Evolutionary conservation across 768 basidiomycete genomes (phyloP).

Genomic region (Hemileccinum rubropunctum): DNA sequence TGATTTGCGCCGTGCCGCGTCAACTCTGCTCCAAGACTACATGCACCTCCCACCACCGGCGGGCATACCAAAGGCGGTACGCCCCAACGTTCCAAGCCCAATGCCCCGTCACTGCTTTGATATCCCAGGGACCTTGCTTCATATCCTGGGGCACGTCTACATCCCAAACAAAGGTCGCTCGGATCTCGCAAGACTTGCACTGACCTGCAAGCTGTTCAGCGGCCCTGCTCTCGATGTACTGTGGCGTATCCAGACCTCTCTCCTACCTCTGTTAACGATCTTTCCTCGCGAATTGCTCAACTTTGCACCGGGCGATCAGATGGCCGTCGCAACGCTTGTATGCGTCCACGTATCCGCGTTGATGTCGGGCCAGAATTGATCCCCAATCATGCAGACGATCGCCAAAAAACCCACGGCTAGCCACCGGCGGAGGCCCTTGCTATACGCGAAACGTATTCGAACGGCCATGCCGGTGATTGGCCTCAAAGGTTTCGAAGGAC

Average conservation of each 20-base stretch:
- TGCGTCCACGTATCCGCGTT: neutral
- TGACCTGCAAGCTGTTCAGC: conserved; percentile 16
- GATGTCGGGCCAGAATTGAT: neutral
- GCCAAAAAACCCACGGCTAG: conserved; percentile 6
- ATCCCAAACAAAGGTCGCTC: neutral
- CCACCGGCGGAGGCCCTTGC: conserved; percentile 20
- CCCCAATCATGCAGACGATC: conserved; percentile 7
- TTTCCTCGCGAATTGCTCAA: conserved; percentile 18
- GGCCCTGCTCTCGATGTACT: conserved; percentile 20
- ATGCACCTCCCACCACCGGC: conserved; percentile 77
- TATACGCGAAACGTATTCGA: conserved; percentile 19
- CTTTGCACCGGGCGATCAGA: conserved; percentile 13
- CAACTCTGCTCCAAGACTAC: conserved; percentile 80
- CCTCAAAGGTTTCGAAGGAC: conserved; percentile 7
- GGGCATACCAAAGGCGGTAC: too few species aligned
- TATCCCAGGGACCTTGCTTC: conserved; percentile 16
- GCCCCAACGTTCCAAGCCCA: too few species aligned
- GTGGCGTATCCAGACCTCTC: conserved; percentile 19
- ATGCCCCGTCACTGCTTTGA: conserved; percentile 16
- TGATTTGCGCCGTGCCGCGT: conserved; percentile 65
- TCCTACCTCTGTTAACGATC: conserved; percentile 14
- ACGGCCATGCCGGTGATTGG: conserved; percentile 7
- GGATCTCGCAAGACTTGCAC: conserved; percentile 16
- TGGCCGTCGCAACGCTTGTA: conserved; percentile 17
- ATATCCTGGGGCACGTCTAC: conserved; percentile 18